Conservation (phyloP, 1,284 basidiomycete species). For the Meira nashicola region DNA sequence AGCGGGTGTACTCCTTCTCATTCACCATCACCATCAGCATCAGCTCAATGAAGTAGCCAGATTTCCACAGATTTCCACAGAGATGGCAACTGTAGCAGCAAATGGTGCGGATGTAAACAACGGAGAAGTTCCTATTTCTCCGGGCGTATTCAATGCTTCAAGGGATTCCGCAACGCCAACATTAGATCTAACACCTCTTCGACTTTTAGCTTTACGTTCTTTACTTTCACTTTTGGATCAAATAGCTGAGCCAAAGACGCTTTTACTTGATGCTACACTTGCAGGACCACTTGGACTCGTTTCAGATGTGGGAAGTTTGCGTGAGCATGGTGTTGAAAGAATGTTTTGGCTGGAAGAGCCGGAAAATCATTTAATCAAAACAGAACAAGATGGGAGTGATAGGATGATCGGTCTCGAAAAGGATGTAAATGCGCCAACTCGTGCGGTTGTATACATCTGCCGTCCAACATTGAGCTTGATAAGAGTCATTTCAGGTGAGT, state of each 20-base stretch:
- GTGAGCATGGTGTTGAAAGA: slow-evolving; percentile 97
- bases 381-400: slow-evolving; percentile 4
- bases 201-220: slow-evolving; percentile 7
- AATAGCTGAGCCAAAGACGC: slow-evolving; percentile 67
- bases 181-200: slow-evolving; percentile 9
- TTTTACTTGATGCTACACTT: slow-evolving; percentile 80
- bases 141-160: too few relatives aligned
- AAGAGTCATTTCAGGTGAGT: slow-evolving; percentile 80
- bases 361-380: neutral
- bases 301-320: slow-evolving; percentile 82
- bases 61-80: neutral
- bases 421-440: slow-evolving; percentile 65
- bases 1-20: too few relatives aligned
- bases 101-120: neutral
- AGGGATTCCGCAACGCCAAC: neutral
- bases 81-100: slow-evolving; percentile 2
- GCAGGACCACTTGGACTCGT: slow-evolving; percentile 89
- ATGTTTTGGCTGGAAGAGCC: slow-evolving; percentile 91
- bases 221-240: slow-evolving; percentile 30
- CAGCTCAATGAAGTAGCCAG: too few relatives aligned
- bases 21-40: too few relatives aligned
- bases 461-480: slow-evolving; percentile 78
- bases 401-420: slow-evolving; percentile 7
- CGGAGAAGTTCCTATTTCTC: neutral
- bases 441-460: slow-evolving; percentile 89